phyloP scores from a whole-genome alignment of 2,329 filamentous ascomycete genomes.

The Phyllosticta paracitricarpa region DNA sequence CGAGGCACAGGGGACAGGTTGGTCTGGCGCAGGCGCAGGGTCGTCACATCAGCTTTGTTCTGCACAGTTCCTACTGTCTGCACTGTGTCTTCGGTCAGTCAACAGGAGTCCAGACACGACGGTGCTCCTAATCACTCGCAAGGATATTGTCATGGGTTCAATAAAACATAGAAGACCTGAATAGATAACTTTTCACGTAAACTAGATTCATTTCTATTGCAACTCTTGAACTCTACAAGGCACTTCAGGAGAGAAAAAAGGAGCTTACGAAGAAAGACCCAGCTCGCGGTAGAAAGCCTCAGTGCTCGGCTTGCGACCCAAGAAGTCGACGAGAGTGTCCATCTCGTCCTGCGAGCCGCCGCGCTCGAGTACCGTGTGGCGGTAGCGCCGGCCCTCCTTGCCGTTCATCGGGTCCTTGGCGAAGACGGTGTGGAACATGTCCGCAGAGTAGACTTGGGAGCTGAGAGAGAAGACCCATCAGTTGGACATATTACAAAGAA shows the following conservation, averaged over 20 bases:
- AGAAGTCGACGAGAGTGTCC: constrained; percentile 66
- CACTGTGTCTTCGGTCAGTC: no score
- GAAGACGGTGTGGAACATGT: constrained; percentile 80
- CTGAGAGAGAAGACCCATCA: constrained; percentile 19
- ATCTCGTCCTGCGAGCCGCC: constrained; percentile 75
- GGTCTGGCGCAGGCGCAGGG: no score
- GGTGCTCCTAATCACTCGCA: no score
- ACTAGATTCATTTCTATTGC: neutral
- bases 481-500: neutral
- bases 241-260: neutral
- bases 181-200: no score
- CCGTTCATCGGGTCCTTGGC: constrained; percentile 68
- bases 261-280: constrained; percentile 34
- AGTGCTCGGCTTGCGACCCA: constrained; percentile 64
- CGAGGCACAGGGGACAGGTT: no score
- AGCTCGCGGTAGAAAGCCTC: constrained; percentile 75
- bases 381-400: constrained; percentile 62
- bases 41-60: no score
- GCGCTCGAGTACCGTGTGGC: constrained; percentile 67
- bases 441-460: constrained; percentile 70
- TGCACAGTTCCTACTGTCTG: no score
- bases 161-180: no score
- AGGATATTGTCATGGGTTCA: no score
- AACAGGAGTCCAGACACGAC: no score
- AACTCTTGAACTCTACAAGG: neutral